Percentiles rank a stretch among this genome's conserved stretches.
Conservation (phyloP, 2,329 filamentous ascomycete species). For the Myriosclerotinia duriaeana region DNA sequence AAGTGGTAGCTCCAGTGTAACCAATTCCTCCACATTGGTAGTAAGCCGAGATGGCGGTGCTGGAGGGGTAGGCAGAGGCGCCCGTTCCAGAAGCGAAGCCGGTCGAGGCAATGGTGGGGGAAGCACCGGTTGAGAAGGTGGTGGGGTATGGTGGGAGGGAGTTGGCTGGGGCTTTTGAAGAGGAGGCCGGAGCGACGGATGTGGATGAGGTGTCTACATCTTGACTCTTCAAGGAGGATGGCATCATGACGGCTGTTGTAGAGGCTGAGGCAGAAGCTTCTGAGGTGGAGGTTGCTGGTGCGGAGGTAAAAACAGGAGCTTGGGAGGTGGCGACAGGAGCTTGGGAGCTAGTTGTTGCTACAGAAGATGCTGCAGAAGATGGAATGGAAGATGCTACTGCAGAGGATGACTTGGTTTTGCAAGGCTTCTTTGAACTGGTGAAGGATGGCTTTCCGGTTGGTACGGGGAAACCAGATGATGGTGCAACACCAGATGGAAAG, state of each 20-base stretch:
- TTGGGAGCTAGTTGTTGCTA: constrained; percentile 4
- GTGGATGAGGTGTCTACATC: constrained; percentile 8
- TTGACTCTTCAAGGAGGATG: constrained; percentile 5
- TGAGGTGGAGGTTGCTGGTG: not conserved
- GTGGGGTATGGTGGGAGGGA: constrained; percentile 21
- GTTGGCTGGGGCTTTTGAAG: constrained; percentile 2
- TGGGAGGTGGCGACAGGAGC: not conserved
- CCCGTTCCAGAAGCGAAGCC: constrained; percentile 21
- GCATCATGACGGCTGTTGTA: not conserved
- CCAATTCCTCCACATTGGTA: constrained; percentile 33
- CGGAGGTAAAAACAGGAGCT: no score
- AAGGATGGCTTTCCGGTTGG: constrained; percentile 9
- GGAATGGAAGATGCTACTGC: not conserved
- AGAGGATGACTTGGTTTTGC: constrained; percentile 18
- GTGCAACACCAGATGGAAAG: constrained; percentile 12
- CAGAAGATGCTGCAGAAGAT: not conserved
- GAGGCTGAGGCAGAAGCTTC: not conserved
- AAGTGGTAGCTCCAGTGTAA: constrained; percentile 29
- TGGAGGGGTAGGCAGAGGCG: constrained; percentile 2
- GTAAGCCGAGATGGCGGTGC: constrained; percentile 20
- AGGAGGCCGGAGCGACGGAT: constrained; percentile 5
- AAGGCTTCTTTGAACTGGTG: constrained; percentile 12
- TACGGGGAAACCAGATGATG: not conserved
- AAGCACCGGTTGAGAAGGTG: constrained; percentile 8
- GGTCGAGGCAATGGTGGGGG: constrained; percentile 14